Conservation (phyloP, 805 yeast species). For the Hyphopichia homilentoma region DNA sequence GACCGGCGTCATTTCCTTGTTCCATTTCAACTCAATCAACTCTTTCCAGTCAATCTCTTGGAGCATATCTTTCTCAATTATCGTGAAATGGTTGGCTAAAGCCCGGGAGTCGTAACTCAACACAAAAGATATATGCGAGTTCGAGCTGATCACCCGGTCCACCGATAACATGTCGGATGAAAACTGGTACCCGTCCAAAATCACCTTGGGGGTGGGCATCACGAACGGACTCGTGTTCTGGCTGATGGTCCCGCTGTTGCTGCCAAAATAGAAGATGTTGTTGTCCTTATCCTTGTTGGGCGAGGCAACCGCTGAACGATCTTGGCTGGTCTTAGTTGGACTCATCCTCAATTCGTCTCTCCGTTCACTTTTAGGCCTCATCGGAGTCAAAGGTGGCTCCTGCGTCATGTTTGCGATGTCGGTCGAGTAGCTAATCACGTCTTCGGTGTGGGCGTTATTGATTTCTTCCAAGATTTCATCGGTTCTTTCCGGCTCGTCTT, state of each 20-base stretch:
- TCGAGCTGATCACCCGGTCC: conserved; percentile 39
- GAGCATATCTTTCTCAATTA: conserved; percentile 80
- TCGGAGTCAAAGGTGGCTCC: conserved; percentile 32
- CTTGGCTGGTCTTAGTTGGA: conserved; percentile 1
- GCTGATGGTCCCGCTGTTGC: neutral
- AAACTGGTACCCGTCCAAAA: conserved; percentile 33
- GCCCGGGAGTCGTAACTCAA: conserved; percentile 64
- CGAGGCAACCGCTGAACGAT: conserved; percentile 8
- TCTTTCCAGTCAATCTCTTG: conserved; percentile 92
- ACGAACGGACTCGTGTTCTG: conserved; percentile 4
- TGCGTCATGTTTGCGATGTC: conserved; percentile 15
- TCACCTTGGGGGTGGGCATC: conserved; percentile 24
- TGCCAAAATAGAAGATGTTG: neutral
- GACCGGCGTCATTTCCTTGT: conserved; percentile 58
- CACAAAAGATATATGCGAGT: conserved; percentile 76
- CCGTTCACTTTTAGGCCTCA: conserved; percentile 11
- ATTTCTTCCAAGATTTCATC: conserved; percentile 37
- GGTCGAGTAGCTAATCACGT: conserved; percentile 22
- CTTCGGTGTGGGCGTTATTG: conserved; percentile 37
- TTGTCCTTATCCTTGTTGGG: conserved; percentile 10
- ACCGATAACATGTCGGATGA: conserved; percentile 29
- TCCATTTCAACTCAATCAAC: conserved; percentile 73
- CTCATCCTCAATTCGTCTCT: too few relatives aligned
- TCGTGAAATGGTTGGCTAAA: conserved; percentile 77
- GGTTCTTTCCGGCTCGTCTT: conserved; percentile 12